Conservation (phyloP, 257 asterid species). For the Galeopsis tetrahit region DNA sequence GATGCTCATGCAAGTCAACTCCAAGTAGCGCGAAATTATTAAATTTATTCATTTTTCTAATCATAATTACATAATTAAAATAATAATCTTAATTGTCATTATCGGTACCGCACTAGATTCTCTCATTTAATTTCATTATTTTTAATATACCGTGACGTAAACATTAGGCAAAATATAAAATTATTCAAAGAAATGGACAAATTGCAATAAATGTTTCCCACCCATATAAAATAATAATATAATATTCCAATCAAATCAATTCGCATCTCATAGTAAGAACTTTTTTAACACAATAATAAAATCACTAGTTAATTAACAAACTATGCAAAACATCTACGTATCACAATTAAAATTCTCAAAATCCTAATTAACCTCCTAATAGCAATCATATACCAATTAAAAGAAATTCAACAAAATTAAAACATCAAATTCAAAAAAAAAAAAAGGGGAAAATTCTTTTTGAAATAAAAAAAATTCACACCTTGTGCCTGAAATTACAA, state of each 20-base stretch:
- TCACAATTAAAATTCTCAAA: constrained; percentile 21
- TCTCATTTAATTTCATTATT: too few relatives aligned
- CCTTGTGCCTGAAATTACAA: constrained; percentile 24
- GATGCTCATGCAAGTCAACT: not conserved
- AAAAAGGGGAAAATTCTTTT: not conserved
- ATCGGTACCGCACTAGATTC: not conserved
- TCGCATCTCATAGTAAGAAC: not conserved
- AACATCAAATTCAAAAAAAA: constrained; percentile 15
- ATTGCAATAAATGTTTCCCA: too few relatives aligned
- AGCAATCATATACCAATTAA: constrained; percentile 42
- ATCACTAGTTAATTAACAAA: not conserved
- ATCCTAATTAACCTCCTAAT: constrained; percentile 36
- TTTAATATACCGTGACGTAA: too few relatives aligned
- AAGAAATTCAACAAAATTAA: constrained; percentile 7
- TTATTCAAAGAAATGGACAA: too few relatives aligned
- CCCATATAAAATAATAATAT: not conserved
- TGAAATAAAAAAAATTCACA: constrained; percentile 29
- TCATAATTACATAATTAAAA: not conserved
- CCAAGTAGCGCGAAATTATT: not conserved
- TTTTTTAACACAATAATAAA: not conserved
- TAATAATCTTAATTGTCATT: not conserved
- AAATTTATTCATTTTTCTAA: not conserved
- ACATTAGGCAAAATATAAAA: too few relatives aligned
- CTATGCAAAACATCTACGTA: constrained; percentile 29
- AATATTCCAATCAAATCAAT: constrained; percentile 1